Conservation (phyloP, 495 filamentous ascomycete species). For the Hypoxylon rickii region DNA sequence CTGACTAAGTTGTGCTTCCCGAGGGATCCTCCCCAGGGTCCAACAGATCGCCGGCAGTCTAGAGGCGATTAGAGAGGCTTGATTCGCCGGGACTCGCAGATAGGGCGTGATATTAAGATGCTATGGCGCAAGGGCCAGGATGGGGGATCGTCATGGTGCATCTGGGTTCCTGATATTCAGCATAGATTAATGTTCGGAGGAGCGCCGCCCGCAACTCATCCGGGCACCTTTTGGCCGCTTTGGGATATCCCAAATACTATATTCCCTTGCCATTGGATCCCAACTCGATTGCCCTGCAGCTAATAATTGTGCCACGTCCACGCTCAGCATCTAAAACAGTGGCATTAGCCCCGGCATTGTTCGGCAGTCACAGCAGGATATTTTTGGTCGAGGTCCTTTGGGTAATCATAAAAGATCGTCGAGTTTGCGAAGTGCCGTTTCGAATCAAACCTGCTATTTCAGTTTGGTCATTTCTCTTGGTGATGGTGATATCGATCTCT, state of each 20-base stretch:
- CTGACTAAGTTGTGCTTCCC: slow-evolving; percentile 18
- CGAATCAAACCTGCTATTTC: no score
- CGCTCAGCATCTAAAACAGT: slow-evolving; percentile 8
- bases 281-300: slow-evolving; percentile 6
- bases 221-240: slow-evolving; percentile 18
- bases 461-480: not conserved
- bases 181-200: slow-evolving; percentile 31
- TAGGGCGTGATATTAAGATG: slow-evolving; percentile 16
- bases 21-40: slow-evolving; percentile 22
- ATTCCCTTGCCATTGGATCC: slow-evolving; percentile 7
- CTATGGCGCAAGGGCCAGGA: slow-evolving; percentile 29
- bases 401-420: slow-evolving; percentile 7
- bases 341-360: slow-evolving; percentile 11
- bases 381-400: slow-evolving; percentile 11
- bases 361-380: slow-evolving; percentile 14
- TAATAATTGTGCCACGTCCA: slow-evolving; percentile 12
- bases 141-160: slow-evolving; percentile 25
- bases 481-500: not conserved
- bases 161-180: slow-evolving; percentile 28
- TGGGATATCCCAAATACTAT: slow-evolving; percentile 1
- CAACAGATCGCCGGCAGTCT: slow-evolving; percentile 24
- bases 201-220: slow-evolving; percentile 24
- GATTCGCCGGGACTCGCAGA: slow-evolving; percentile 13
- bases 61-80: slow-evolving; percentile 16
- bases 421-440: slow-evolving; percentile 2